Evolutionary conservation across 495 filamentous ascomycete genomes (phyloP).

Genomic region (Aspergillus kassunensis): DNA sequence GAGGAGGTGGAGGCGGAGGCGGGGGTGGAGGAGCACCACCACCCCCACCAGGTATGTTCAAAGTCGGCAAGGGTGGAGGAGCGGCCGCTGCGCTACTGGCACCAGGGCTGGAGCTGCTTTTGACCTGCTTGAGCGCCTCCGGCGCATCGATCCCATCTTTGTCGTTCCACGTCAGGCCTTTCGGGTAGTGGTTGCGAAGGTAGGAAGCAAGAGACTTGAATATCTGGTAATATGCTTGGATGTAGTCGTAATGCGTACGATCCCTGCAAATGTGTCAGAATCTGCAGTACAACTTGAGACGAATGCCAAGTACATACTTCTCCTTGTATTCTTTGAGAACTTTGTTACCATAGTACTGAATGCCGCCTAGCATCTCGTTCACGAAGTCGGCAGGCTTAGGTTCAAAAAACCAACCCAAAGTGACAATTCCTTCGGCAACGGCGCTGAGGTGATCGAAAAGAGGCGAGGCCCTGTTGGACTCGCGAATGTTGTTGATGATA

Average conservation of each 20-base stretch:
- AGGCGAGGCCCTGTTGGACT: slow-evolving; percentile 67
- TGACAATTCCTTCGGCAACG: slow-evolving; percentile 83
- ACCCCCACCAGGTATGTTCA: slow-evolving; percentile 49
- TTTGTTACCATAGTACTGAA: slow-evolving; percentile 88
- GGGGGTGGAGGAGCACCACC: slow-evolving; percentile 81
- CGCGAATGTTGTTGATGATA: slow-evolving; percentile 69
- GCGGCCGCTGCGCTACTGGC: slow-evolving; percentile 43
- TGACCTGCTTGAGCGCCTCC: slow-evolving; percentile 63
- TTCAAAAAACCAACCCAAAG: slow-evolving; percentile 82
- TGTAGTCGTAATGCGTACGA: slow-evolving; percentile 74
- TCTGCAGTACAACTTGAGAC: background rate
- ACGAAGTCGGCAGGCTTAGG: slow-evolving; percentile 78
- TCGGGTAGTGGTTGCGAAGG: slow-evolving; percentile 72
- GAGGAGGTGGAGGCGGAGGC: slow-evolving; percentile 40
- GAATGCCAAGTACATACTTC: slow-evolving; percentile 54
- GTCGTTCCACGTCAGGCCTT: slow-evolving; percentile 84
- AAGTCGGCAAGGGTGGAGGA: slow-evolving; percentile 55
- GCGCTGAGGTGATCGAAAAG: slow-evolving; percentile 75
- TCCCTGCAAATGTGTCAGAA: slow-evolving; percentile 49
- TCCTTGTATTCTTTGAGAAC: slow-evolving; percentile 87
- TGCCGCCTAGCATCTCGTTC: slow-evolving; percentile 68
- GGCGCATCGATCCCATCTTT: slow-evolving; percentile 67
- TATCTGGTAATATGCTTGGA: slow-evolving; percentile 81
- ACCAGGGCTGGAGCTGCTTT: slow-evolving; percentile 44
- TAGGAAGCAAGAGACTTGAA: slow-evolving; percentile 77